phyloP scores from a whole-genome alignment of 1,284 basidiomycete species.

The Marasmius sp. region DNA sequence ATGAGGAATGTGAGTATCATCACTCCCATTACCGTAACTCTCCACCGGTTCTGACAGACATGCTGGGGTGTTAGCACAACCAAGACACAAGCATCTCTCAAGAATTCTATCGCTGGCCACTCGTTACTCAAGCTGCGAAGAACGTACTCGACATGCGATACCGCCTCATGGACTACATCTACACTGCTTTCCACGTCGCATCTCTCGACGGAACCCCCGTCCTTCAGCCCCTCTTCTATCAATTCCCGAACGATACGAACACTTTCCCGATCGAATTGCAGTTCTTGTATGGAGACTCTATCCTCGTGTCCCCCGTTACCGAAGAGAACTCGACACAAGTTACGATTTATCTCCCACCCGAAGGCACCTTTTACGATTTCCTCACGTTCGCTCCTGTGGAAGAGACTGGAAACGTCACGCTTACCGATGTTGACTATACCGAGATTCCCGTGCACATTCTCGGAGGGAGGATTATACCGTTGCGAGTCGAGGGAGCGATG shows the following conservation, averaged over 20 bases:
- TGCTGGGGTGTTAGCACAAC: slow-evolving; percentile 47
- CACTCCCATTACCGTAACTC: not conserved
- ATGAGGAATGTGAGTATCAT: slow-evolving; percentile 57
- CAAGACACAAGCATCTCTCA: slow-evolving; percentile 51
- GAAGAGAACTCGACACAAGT: slow-evolving; percentile 62
- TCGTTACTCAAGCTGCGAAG: slow-evolving; percentile 56
- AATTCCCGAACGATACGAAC: slow-evolving; percentile 58
- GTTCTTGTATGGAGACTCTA: slow-evolving; percentile 66
- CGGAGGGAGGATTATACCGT: slow-evolving; percentile 57
- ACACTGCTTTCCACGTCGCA: slow-evolving; percentile 67
- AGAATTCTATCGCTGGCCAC: slow-evolving; percentile 69
- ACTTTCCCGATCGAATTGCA: slow-evolving; percentile 65
- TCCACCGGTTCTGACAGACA: not conserved
- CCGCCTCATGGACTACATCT: slow-evolving; percentile 70
- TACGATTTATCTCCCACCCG: slow-evolving; percentile 59
- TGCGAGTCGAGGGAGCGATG: slow-evolving; percentile 54
- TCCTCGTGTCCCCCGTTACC: slow-evolving; percentile 70
- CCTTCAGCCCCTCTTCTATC: slow-evolving; percentile 62
- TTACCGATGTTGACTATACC: slow-evolving; percentile 52
- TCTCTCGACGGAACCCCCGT: slow-evolving; percentile 61
- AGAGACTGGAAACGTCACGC: slow-evolving; percentile 46
- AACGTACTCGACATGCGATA: slow-evolving; percentile 67
- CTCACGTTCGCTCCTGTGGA: slow-evolving; percentile 45
- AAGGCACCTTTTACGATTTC: slow-evolving; percentile 64
- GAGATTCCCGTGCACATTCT: slow-evolving; percentile 63